Evolutionary conservation across 2,329 filamentous ascomycete genomes (phyloP).

Genomic region (Cucurbitaria berberidis): DNA sequence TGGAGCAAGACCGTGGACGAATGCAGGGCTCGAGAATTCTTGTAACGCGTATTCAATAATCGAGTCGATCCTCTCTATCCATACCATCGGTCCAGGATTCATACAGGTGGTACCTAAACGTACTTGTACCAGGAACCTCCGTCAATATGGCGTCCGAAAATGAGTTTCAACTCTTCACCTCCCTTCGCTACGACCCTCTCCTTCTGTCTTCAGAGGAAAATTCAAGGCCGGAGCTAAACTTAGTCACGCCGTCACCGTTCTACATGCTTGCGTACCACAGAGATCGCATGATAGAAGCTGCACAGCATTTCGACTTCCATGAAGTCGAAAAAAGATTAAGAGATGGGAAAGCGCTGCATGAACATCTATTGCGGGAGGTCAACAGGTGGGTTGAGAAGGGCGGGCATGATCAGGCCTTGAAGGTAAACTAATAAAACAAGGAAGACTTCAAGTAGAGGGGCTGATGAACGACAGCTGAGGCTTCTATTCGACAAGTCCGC

Average conservation of each 20-base stretch:
- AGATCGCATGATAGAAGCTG: constrained; percentile 73
- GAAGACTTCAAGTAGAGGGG: not conserved
- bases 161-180: constrained; percentile 48
- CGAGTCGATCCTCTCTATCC: not conserved
- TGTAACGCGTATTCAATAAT: no score
- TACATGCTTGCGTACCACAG: constrained; percentile 83
- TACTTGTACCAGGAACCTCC: not conserved
- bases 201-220: constrained; percentile 45
- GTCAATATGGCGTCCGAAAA: constrained; percentile 28
- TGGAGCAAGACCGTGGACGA: not conserved
- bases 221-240: constrained; percentile 59
- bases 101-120: not conserved
- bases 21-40: no score
- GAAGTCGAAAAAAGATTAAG: constrained; percentile 41
- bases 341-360: constrained; percentile 43
- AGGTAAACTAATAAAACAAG: constrained; percentile 15
- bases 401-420: constrained; percentile 35
- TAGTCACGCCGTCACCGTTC: constrained; percentile 63
- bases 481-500: constrained; percentile 57
- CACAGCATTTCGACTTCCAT: constrained; percentile 57
- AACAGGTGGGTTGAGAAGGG: constrained; percentile 29
- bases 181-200: constrained; percentile 48
- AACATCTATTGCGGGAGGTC: constrained; percentile 43
- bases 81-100: not conserved
- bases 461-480: constrained; percentile 53